Conservation (phyloP, 305 asterid species). For the Andrographis paniculata region DNA sequence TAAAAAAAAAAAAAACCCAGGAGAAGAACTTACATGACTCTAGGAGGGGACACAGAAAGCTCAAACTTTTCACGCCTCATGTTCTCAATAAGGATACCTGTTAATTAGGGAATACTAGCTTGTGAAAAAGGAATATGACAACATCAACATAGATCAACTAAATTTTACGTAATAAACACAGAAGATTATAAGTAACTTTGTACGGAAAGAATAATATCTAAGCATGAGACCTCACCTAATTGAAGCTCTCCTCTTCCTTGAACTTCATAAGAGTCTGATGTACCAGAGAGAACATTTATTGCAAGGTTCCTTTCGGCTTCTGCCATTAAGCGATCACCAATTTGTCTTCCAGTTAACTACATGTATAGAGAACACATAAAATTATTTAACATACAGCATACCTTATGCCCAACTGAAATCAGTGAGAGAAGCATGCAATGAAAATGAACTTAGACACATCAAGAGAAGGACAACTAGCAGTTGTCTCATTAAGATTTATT, state of each 20-base stretch:
- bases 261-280: conserved; percentile 95
- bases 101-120: conserved; percentile 7
- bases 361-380: conserved; percentile 18
- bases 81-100: conserved; percentile 96
- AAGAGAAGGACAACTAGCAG: no score
- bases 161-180: background rate
- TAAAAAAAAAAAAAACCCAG: conserved; percentile 13
- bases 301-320: conserved; percentile 98
- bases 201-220: conserved; percentile 11
- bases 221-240: conserved; percentile 49
- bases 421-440: background rate
- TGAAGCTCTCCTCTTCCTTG: conserved; percentile 99
- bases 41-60: conserved; percentile 97
- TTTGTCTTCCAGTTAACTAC: conserved; percentile 96
- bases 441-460: background rate
- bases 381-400: conserved; percentile 15
- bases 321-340: conserved; percentile 88
- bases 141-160: no score
- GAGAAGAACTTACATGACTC: conserved; percentile 80
- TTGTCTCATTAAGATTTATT: background rate
- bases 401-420: conserved; percentile 3
- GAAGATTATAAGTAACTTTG: conserved; percentile 6
- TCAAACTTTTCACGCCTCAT: conserved; percentile 99
- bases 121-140: no score
- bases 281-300: conserved; percentile 80